Conservation (phyloP, 805 yeast genomes). For the Teunomyces aglyptinius region DNA sequence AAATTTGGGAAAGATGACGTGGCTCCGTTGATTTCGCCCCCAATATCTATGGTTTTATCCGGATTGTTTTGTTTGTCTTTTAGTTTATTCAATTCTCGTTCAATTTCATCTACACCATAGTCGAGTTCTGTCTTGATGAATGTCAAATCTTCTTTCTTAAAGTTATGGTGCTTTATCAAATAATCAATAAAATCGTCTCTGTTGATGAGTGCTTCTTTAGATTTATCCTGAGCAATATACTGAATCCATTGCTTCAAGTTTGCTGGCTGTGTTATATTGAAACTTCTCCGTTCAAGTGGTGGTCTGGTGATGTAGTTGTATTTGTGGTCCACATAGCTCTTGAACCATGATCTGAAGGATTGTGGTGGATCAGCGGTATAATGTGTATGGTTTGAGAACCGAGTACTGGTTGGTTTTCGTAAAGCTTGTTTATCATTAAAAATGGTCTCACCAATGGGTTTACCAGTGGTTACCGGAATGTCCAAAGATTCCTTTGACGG, state of each 20-base stretch:
- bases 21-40: constrained; percentile 23
- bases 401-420: too few relatives aligned
- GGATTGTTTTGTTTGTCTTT: constrained; percentile 14
- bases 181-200: constrained; percentile 30
- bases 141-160: constrained; percentile 23
- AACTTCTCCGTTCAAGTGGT: constrained; percentile 14
- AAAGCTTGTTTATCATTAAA: background rate
- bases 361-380: background rate
- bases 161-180: constrained; percentile 29
- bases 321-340: constrained; percentile 19
- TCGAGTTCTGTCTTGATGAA: constrained; percentile 30
- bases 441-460: background rate
- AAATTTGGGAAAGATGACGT: background rate
- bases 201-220: constrained; percentile 13
- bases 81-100: constrained; percentile 33
- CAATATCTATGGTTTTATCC: constrained; percentile 22
- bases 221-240: constrained; percentile 11
- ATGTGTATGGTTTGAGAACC: background rate
- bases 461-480: background rate
- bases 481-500: background rate
- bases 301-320: background rate
- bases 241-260: constrained; percentile 28
- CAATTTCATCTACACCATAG: constrained; percentile 39
- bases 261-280: constrained; percentile 15
- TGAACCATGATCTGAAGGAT: constrained; percentile 19